Evolutionary conservation across 1,284 basidiomycete genomes (phyloP).

Genomic region (Microbotryum intermedium): DNA sequence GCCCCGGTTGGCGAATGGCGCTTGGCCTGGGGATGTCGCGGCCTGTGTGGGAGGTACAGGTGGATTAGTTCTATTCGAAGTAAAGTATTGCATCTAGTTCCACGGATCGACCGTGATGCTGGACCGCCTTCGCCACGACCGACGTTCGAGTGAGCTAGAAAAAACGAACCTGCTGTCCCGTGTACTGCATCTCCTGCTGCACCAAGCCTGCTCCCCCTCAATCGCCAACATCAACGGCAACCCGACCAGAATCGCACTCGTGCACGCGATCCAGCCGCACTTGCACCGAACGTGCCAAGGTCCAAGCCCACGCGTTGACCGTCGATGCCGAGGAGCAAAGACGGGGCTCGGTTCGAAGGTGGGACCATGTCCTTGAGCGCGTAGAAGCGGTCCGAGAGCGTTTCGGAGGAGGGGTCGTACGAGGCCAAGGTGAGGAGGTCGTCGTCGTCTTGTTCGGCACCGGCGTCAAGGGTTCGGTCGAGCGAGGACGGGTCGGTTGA

Average conservation of each 20-base stretch:
- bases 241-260: conserved; percentile 83
- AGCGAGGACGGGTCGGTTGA: conserved; percentile 62
- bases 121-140: too few species aligned
- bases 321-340: conserved; percentile 43
- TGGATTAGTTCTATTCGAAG: too few species aligned
- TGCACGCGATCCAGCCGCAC: conserved; percentile 92
- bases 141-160: too few species aligned
- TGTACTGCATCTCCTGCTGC: conserved; percentile 88
- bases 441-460: conserved; percentile 25
- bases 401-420: conserved; percentile 48
- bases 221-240: conserved; percentile 84
- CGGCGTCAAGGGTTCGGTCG: conserved; percentile 44
- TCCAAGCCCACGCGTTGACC: conserved; percentile 50
- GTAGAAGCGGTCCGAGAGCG: conserved; percentile 76
- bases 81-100: too few species aligned
- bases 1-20: too few species aligned
- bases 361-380: conserved; percentile 94
- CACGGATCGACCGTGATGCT: too few species aligned
- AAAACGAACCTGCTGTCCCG: conserved; percentile 69
- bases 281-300: conserved; percentile 55
- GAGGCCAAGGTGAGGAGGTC: conserved; percentile 4
- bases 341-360: conserved; percentile 67
- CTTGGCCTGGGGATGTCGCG: too few species aligned
- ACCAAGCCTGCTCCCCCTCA: conserved; percentile 93
- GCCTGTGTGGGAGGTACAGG: too few species aligned